Base-by-base conservation (phyloP, 1,284 basidiomycete genomes). In the Trichosporon sp. region DNA sequence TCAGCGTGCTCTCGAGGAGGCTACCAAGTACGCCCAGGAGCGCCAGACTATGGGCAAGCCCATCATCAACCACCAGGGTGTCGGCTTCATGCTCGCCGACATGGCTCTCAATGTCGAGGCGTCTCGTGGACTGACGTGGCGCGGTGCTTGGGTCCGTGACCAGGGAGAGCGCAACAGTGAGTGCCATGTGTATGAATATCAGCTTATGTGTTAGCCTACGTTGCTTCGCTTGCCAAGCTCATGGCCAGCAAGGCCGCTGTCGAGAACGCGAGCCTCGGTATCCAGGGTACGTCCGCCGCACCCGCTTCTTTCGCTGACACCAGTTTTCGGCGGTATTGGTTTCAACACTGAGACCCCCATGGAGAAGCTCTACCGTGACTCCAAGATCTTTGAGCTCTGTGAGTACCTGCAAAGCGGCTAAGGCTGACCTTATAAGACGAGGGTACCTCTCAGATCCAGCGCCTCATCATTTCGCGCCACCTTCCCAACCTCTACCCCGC, bases 21-120 rank as follows among this genome's bases (percentile, higher is more conserved):
- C 86, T 0, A 84, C 84, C 21, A 84, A 80, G 73, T 87, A 87
- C 73, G 86, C 86, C 6, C 86, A 86, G 72, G 84, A 85, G 62
- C 82, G 86, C 62, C 64, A 86, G 83, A 87, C 87, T 7, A 87
- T 87, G 84, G 87, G 86, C 27, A 83, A 84, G 67, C 77, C 84
- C 2, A 87, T 87, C 76, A 86, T 87, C 70, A 81, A 86, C 70
- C 87, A 87, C 76, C 86, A 87, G 73, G 86, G 84, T 29, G 83
- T 86, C 29, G 85, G 84, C 7, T 86, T 86, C 77, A 85, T 87
- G 81, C 81, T 87, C 5, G 86, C 86, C 15, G 86, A 87, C 72
- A 87, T 87, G 87, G 85, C 86, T 8, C 86, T 87, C 77, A 79
- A 75, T 23, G 85, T 83, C 29, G 86, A 87, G 75, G 81, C 83